Base-by-base conservation (phyloP, 192 early-diverging fungal species). In the Coemansia reversa region DNA sequence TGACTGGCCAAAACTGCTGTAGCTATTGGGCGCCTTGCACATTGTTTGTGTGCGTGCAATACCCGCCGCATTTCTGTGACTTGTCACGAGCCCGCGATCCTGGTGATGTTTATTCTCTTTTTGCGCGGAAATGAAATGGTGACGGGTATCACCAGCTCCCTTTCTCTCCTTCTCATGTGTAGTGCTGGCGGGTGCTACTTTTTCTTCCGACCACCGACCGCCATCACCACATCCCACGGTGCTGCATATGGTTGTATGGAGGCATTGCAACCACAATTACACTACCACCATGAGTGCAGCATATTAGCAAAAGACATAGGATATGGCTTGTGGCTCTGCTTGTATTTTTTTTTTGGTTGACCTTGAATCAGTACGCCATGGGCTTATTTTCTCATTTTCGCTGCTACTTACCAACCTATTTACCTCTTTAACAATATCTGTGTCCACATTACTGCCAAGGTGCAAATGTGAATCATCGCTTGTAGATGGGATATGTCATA, bases 401-500 rank as follows among this genome's bases (percentile, higher is more conserved):
- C 39, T 45, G 39, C 39, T 45, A 45, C 39, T 45, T 45, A 45
- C 39, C 39, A 45, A 45, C 1, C 7, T 45, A 12, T 45, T 45
- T 45, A 16, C 39, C 39, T 16, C 39, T 45, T 45, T 5, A 45
- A 45, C 39, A 12, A 45, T 45, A 45, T 45, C 8, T 45, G 39
- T 45, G 39, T 52, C 51, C 22, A 22, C 51, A 52, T 22, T 22
- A 20, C 51, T 52, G 51, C 51, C 51, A 52, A 52, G 39, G 14
- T 16, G 39, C 39, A 45, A 45, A 45, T 45, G 39, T 45, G 39
- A 45, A 45, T 50, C 45, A 2, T 16, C 35, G 45, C 47, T 23
- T 51, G 33, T 81, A 81, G 78, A 70, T 81, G 56, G 78, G 78
- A 6, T 81, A 75, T 35, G 69, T 81, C 9, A 62, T 81, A 35